phyloP scores from a whole-genome alignment of 2,329 filamentous ascomycete species.

The Rhytidhysteron rufulum region DNA sequence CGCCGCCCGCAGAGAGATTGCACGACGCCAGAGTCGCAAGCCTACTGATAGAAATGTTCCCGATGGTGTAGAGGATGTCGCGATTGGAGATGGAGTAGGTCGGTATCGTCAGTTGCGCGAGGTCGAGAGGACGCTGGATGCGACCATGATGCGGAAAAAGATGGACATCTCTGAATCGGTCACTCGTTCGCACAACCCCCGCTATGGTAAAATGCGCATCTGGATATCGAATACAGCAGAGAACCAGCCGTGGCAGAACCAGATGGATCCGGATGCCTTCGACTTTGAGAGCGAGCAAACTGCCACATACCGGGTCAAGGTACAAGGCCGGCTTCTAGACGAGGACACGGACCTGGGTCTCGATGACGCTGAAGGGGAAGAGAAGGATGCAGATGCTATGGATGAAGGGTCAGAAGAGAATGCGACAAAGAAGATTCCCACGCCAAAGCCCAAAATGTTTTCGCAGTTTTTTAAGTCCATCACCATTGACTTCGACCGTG shows the following conservation, averaged over 20 bases:
- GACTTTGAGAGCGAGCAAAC: conserved; percentile 76
- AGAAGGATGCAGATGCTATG: conserved; percentile 51
- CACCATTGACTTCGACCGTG: conserved; percentile 58
- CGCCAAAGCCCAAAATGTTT: conserved; percentile 51
- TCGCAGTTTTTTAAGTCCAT: conserved; percentile 82
- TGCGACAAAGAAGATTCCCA: conserved; percentile 18
- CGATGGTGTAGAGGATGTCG: conserved; percentile 74
- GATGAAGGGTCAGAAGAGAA: conserved; percentile 53
- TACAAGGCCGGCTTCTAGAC: conserved; percentile 78
- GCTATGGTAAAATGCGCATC: conserved; percentile 79
- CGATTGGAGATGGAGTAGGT: conserved; percentile 76
- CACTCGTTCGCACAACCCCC: conserved; percentile 69
- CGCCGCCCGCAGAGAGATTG: conserved; percentile 56
- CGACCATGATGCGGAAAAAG: conserved; percentile 89
- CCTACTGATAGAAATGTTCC: conserved; percentile 94
- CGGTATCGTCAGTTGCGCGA: conserved; percentile 83
- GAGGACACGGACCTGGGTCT: conserved; percentile 36
- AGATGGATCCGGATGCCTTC: conserved; percentile 68
- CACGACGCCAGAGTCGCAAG: conserved; percentile 78
- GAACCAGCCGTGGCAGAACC: conserved; percentile 87
- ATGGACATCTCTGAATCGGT: conserved; percentile 83
- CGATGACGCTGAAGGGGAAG: conserved; percentile 24
- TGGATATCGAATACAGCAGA: conserved; percentile 96
- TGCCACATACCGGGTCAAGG: conserved; percentile 83
- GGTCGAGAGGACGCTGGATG: conserved; percentile 82